These are phyloP conservation scores for Filobasidium uniguttulatum DNA, from an alignment of 1,284 basidiomycete genomes.

Conservation along the genomic window DNA sequence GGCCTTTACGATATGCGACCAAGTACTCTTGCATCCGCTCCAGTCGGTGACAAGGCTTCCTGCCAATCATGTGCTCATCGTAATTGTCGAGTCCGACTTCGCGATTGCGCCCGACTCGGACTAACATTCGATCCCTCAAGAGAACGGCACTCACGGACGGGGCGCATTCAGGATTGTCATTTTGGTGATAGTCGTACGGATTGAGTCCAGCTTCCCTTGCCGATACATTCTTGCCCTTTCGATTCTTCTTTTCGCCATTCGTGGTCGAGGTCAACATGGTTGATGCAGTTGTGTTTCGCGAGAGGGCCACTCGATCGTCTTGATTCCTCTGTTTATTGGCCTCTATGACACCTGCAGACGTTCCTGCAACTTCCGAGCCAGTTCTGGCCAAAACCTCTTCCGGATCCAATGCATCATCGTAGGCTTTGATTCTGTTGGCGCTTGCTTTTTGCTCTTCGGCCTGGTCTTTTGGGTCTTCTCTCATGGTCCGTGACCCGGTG, in stretches of 20 bases:
- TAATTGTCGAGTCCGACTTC: conserved; percentile 21
- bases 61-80: conserved; percentile 20
- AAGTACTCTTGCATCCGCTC: conserved; percentile 24
- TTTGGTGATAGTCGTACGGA: conserved; percentile 10
- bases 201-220: not conserved
- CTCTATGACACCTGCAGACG: conserved; percentile 26
- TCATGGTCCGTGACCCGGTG: not conserved
- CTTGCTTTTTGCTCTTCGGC: conserved; percentile 2
- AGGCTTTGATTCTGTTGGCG: not conserved
- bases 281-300: not conserved
- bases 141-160: conserved; percentile 11
- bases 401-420: conserved; percentile 21
- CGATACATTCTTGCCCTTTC: not conserved
- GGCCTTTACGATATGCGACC: conserved; percentile 26
- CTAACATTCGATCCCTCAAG: conserved; percentile 31
- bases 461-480: conserved; percentile 9
- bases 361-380: conserved; percentile 25
- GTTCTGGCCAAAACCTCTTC: conserved; percentile 24
- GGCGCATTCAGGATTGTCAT: conserved; percentile 26
- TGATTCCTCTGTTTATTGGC: conserved; percentile 9
- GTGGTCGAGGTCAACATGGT: conserved; percentile 4
- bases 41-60: not conserved
- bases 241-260: conserved; percentile 17
- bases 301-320: too few species aligned
- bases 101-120: conserved; percentile 29